Base-by-base conservation (phyloP, 345 rosid genomes). In the Raphanus sativus region DNA sequence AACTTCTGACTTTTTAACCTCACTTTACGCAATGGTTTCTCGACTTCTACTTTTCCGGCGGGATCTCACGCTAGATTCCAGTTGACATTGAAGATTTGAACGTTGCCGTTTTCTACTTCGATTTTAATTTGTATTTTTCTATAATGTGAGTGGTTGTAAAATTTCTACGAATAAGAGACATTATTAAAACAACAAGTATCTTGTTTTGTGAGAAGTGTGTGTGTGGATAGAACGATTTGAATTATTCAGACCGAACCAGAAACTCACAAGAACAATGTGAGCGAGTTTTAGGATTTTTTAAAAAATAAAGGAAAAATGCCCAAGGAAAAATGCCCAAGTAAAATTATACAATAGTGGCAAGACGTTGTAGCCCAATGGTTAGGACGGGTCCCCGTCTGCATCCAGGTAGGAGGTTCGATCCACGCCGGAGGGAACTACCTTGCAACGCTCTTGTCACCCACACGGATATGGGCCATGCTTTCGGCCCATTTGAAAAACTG, bases 251-350 rank as follows among this genome's bases (percentile, higher is more conserved):
- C 26, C 48, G 71, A 59, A 71, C 71, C 67, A 59, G 42, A 58
- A 66, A 71, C 62, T 77, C 73, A 72, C 77, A 72, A 21, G 60
- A 67, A 59, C 56, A 78, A 72, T 72, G 77, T 78, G 77, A 72
- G 60, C 6, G 48, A 72, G 71, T n/a, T 65, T 58, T 2, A 21
- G 16, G 7, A 8, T 40, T n/a, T n/a, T n/a, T n/a, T 9, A 4
- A 58, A 55, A 21, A 45, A 45, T 13, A 13, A 13, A 45, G 16
- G 42, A 2, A 42, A 42, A 42, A 42, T 52, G 65, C 4, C 59
- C 30, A 64, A 61, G n/a, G 30, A 42, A 54, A 30, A 70, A n/a
- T 52, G 65, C 4, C 59, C 30, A 64, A 61, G n/a, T 42, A 42
- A 54, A 30, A 70, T n/a, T 29, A 61, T 40, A 52, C 10, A 60